phyloP scores from a whole-genome alignment of 2,329 filamentous ascomycete genomes.

The Aureobasidium sp. region DNA sequence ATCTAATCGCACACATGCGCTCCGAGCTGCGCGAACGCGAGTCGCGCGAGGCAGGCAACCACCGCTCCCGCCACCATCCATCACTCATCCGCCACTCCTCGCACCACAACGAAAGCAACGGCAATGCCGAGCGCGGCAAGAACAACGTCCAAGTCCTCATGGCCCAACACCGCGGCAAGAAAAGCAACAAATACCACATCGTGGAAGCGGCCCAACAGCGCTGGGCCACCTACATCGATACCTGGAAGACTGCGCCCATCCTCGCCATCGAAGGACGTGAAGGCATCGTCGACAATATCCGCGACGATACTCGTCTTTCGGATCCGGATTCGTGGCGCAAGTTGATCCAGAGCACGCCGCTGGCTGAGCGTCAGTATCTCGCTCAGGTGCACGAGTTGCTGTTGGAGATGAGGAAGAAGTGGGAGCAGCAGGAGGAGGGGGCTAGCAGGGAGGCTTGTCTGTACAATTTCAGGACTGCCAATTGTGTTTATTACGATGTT shows the following conservation, averaged over 20 bases:
- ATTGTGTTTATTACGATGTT: slow-evolving; percentile 79
- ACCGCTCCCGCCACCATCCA: slow-evolving; percentile 29
- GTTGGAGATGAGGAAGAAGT: slow-evolving; percentile 49
- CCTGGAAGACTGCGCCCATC: slow-evolving; percentile 69
- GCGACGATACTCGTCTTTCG: slow-evolving; percentile 59
- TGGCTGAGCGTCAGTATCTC: slow-evolving; percentile 72
- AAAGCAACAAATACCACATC: slow-evolving; percentile 78
- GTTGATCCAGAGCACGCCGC: slow-evolving; percentile 67
- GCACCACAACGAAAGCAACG: slow-evolving; percentile 32
- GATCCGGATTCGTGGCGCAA: slow-evolving; percentile 78
- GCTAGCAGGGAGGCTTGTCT: slow-evolving; percentile 66
- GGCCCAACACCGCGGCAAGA: slow-evolving; percentile 76
- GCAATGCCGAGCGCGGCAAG: slow-evolving; percentile 34
- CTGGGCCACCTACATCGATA: slow-evolving; percentile 55
- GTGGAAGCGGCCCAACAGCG: slow-evolving; percentile 62
- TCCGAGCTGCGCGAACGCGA: slow-evolving; percentile 74
- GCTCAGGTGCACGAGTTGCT: slow-evolving; percentile 74
- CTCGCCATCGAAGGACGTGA: slow-evolving; percentile 84
- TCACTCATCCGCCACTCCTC: slow-evolving; percentile 29
- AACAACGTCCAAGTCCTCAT: slow-evolving; percentile 80
- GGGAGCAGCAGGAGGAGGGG: slow-evolving; percentile 31
- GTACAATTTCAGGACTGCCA: slow-evolving; percentile 82
- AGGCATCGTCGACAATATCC: slow-evolving; percentile 66
- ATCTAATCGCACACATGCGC: slow-evolving; percentile 72
- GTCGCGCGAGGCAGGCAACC: slow-evolving; percentile 41